phyloP scores from a whole-genome alignment of 129 eudicot species.

The Flaveria bidentis region DNA sequence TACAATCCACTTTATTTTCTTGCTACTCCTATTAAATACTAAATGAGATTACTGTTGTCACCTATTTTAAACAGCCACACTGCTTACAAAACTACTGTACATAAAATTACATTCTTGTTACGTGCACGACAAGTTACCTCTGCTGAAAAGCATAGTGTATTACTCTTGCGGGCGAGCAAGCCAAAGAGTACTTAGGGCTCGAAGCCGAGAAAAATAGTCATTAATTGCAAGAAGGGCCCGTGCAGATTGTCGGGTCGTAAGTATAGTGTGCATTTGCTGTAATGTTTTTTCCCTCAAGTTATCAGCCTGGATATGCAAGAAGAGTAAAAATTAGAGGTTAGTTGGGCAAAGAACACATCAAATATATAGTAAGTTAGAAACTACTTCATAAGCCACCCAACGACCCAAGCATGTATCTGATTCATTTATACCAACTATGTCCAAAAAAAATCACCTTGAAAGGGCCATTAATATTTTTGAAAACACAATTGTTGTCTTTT shows the following conservation, averaged over 20 bases:
- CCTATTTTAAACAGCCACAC: constrained; percentile 42
- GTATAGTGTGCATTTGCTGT: constrained; percentile 78
- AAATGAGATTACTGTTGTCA: constrained; percentile 23
- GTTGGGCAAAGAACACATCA: neutral
- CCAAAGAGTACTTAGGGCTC: constrained; percentile 97
- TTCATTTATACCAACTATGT: neutral
- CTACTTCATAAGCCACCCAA: neutral
- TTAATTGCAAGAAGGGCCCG: constrained; percentile 80
- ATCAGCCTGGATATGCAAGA: constrained; percentile 67
- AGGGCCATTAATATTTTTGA: neutral
- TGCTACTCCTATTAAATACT: constrained; percentile 36
- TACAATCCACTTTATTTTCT: constrained; percentile 35
- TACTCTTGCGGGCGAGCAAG: constrained; percentile 90
- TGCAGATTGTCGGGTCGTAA: constrained; percentile 91
- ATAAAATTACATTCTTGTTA: constrained; percentile 31
- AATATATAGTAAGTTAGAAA: neutral
- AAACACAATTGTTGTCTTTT: neutral
- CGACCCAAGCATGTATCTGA: neutral
- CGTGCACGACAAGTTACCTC: constrained; percentile 25
- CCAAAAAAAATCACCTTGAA: neutral
- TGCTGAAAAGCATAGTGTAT: neutral
- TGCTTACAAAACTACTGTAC: constrained; percentile 41
- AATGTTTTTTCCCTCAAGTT: constrained; percentile 83
- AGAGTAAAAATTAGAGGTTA: neutral
- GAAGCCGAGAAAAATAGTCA: constrained; percentile 87